A percentile compares a stretch with the other conserved stretches of the same genome.
Evolutionary conservation across 495 filamentous ascomycete species (phyloP).

Genomic region (Aspergillus diversus): DNA sequence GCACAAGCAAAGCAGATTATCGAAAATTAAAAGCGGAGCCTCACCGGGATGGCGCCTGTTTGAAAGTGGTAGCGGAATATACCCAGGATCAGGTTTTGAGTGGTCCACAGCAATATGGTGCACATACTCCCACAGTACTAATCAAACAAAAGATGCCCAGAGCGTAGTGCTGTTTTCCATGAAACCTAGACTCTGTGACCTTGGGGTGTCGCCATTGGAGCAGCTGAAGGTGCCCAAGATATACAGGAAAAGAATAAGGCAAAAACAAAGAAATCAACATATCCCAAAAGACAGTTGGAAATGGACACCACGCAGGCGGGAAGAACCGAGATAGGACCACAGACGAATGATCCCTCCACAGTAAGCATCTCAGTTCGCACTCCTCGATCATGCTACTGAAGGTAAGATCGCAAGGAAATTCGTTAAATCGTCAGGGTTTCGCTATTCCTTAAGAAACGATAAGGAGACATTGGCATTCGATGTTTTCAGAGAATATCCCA

Average conservation of each 20-base stretch:
- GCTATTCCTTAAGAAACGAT: conserved; percentile 20
- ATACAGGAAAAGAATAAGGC: conserved; percentile 12
- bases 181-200: conserved; percentile 5
- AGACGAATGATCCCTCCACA: conserved; percentile 10
- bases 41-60: background rate
- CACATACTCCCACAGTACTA: background rate
- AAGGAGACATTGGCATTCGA: conserved; percentile 11
- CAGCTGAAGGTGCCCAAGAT: conserved; percentile 2
- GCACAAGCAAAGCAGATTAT: background rate
- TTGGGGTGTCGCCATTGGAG: background rate
- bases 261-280: conserved; percentile 14
- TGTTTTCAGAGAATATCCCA: conserved; percentile 81
- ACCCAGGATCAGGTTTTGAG: background rate
- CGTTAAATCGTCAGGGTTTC: conserved; percentile 37
- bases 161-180: conserved; percentile 1
- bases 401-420: conserved; percentile 40
- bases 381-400: conserved; percentile 16
- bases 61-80: background rate
- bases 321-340: conserved; percentile 5
- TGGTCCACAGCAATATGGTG: background rate
- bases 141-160: background rate
- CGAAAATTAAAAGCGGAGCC: conserved; percentile 1
- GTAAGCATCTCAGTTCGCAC: conserved; percentile 8
- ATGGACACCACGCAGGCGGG: conserved; percentile 1
- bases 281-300: conserved; percentile 16